A percentile compares a stretch with the other conserved stretches of the same genome.
Conservation (phyloP, 345 rosid genomes). For the Dimocarpus longan region DNA sequence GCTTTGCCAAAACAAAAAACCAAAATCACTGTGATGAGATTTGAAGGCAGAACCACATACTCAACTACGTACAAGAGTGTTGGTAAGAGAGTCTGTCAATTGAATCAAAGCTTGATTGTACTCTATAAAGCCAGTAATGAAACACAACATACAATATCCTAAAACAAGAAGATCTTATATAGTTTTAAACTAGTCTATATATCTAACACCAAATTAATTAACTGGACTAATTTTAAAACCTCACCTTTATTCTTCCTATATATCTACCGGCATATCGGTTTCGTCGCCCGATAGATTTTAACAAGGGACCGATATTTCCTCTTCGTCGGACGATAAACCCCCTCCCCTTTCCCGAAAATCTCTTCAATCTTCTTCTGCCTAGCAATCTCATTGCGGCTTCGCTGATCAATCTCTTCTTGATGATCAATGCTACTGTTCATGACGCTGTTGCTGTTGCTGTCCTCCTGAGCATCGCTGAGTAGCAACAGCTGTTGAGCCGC, state of each 20-base stretch:
- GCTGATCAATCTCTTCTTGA: background rate
- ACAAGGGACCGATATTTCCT: constrained; percentile 35
- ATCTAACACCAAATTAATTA: no score
- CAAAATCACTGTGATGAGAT: no score
- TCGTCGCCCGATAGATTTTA: constrained; percentile 34
- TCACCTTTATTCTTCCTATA: background rate
- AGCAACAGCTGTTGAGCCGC: constrained; percentile 46
- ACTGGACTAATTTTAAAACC: background rate
- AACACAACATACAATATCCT: no score
- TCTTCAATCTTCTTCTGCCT: constrained; percentile 38
- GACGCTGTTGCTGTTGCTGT: constrained; percentile 8
- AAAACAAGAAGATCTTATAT: no score
- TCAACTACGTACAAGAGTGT: no score
- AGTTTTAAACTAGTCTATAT: no score
- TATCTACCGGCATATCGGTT: constrained; percentile 1
- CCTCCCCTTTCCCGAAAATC: constrained; percentile 38
- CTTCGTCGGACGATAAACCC: no score
- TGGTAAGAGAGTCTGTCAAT: no score
- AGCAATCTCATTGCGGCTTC: constrained; percentile 26
- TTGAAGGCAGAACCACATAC: no score
- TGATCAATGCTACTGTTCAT: background rate
- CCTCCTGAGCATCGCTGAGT: constrained; percentile 41
- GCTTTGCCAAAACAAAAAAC: no score
- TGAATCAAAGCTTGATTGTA: no score
- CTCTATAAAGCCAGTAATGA: no score